Percentiles rank a stretch among this genome's conserved stretches.
These are phyloP conservation scores for Sungouiozyma ichnusensis DNA, from an alignment of 805 yeast genomes.

Conservation along the genomic window DNA sequence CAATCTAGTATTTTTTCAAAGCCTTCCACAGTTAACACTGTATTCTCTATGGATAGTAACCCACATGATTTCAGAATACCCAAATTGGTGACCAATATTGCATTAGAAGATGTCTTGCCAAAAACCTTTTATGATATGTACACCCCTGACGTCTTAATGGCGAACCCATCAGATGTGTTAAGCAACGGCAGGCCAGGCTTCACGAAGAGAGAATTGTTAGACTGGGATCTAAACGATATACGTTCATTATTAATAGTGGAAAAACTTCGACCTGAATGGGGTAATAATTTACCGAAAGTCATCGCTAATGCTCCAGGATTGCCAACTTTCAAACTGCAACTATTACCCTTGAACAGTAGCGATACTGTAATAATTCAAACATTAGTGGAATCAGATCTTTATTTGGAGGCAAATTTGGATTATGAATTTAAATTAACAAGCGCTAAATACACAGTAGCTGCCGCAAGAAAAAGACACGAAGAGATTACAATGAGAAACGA, in stretches of 20 bases:
- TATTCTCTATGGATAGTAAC: conserved; percentile 10
- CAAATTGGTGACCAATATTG: conserved; percentile 16
- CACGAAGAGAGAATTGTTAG: conserved; percentile 50
- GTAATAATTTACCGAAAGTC: conserved; percentile 38
- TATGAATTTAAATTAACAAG: conserved; percentile 43
- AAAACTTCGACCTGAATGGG: conserved; percentile 45
- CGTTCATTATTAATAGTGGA: conserved; percentile 52
- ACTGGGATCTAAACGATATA: conserved; percentile 64
- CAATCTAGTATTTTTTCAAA: conserved; percentile 23
- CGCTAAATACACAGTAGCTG: conserved; percentile 50
- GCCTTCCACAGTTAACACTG: conserved; percentile 14
- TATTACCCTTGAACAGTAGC: conserved; percentile 42
- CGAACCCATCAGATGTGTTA: conserved; percentile 32
- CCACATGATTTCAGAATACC: conserved; percentile 3
- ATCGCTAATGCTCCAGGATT: conserved; percentile 14
- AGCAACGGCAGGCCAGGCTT: conserved; percentile 53
- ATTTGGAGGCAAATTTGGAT: conserved; percentile 52
- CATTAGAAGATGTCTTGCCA: conserved; percentile 45
- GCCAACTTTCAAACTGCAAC: conserved; percentile 34
- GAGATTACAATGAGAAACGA: conserved; percentile 14
- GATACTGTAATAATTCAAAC: conserved; percentile 40
- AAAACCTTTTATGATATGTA: conserved; percentile 44
- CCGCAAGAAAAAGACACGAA: conserved; percentile 44
- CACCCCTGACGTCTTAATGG: conserved; percentile 40
- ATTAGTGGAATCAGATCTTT: conserved; percentile 51